Evolutionary conservation across 805 yeast genomes (phyloP).

Genomic region (Cyberlindnera meyerae): DNA sequence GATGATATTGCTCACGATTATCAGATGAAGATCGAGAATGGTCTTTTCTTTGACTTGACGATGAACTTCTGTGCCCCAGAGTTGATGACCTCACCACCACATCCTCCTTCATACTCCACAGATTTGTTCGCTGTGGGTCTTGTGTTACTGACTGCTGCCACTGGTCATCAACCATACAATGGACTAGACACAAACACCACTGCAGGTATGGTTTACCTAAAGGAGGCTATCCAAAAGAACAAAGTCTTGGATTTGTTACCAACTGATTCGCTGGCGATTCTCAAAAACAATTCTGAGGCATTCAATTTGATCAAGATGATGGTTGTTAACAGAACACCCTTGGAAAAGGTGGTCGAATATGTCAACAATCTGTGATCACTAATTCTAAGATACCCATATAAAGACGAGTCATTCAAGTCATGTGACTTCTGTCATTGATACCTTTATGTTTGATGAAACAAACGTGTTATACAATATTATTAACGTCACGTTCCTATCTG

Average conservation of each 20-base stretch:
- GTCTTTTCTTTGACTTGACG: constrained; percentile 29
- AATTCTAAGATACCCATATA: too few species aligned
- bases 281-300: constrained; percentile 19
- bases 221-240: constrained; percentile 30
- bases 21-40: constrained; percentile 15
- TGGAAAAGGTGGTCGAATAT: constrained; percentile 20
- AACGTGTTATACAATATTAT: too few species aligned
- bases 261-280: constrained; percentile 22
- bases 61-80: constrained; percentile 46
- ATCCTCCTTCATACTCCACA: constrained; percentile 31
- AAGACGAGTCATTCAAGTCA: too few species aligned
- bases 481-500: too few species aligned
- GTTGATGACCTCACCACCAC: constrained; percentile 26
- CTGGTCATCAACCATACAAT: constrained; percentile 41
- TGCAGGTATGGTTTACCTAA: constrained; percentile 23
- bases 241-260: constrained; percentile 30
- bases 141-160: constrained; percentile 39
- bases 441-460: too few species aligned
- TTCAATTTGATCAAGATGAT: constrained; percentile 26
- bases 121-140: constrained; percentile 46
- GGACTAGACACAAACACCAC: background rate
- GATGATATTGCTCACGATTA: constrained; percentile 18
- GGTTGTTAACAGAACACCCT: constrained; percentile 24
- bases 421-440: too few species aligned
- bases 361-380: constrained; percentile 3